Conservation (phyloP, 768 basidiomycete species). For the Serendipita sp. region DNA sequence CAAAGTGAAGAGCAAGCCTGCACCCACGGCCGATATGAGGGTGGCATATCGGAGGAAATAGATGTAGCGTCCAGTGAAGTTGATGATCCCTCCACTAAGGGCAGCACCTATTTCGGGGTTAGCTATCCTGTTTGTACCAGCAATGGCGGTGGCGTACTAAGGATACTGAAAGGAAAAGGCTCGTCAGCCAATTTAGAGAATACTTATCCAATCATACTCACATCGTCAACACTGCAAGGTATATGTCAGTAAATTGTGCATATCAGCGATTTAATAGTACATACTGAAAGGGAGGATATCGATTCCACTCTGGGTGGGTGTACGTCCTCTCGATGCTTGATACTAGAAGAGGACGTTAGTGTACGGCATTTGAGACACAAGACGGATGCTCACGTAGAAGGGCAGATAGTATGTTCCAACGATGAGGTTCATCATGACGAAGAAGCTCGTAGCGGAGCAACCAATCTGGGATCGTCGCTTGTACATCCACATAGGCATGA, state of each 20-base stretch:
- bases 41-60: slow-evolving; percentile 21
- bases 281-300: slow-evolving; percentile 26
- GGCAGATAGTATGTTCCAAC: slow-evolving; percentile 2
- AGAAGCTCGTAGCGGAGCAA: slow-evolving; percentile 16
- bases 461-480: slow-evolving; percentile 20
- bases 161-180: neutral
- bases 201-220: slow-evolving; percentile 18
- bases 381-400: slow-evolving; percentile 3
- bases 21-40: slow-evolving; percentile 21
- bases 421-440: slow-evolving; percentile 15
- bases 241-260: neutral
- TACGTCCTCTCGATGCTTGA: slow-evolving; percentile 21
- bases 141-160: neutral
- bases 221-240: slow-evolving; percentile 14
- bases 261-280: neutral
- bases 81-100: slow-evolving; percentile 18
- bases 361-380: neutral
- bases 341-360: slow-evolving; percentile 20
- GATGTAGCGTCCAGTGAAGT: slow-evolving; percentile 20
- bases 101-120: slow-evolving; percentile 9
- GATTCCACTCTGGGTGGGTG: slow-evolving; percentile 25
- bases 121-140: neutral
- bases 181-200: slow-evolving; percentile 10
- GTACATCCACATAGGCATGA: slow-evolving; percentile 26
- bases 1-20: slow-evolving; percentile 25